Conservation (phyloP, 768 basidiomycete genomes). For the Grammothele lineata region DNA sequence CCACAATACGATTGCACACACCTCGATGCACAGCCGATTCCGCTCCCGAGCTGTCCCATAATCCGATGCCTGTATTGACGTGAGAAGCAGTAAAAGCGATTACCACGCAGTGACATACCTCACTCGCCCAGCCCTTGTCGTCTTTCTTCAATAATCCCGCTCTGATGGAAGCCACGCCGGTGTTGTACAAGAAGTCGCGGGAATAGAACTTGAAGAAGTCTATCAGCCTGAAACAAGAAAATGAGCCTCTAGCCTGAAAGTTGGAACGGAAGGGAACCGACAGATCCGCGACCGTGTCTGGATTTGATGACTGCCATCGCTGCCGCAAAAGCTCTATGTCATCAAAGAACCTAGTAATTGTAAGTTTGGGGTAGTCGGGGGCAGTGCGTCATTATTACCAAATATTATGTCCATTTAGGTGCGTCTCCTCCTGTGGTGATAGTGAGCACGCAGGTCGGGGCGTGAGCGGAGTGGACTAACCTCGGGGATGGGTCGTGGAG, state of each 20-base stretch:
- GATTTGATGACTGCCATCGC: slow-evolving; percentile 92
- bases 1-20: neutral
- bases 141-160: slow-evolving; percentile 88
- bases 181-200: slow-evolving; percentile 89
- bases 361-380: slow-evolving; percentile 5
- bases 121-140: slow-evolving; percentile 91
- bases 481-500: slow-evolving; percentile 79
- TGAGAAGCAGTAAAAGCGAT: too few species aligned
- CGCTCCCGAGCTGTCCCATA: slow-evolving; percentile 74
- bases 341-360: slow-evolving; percentile 79
- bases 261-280: slow-evolving; percentile 42
- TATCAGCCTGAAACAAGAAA: slow-evolving; percentile 58
- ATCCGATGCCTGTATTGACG: slow-evolving; percentile 31
- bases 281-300: slow-evolving; percentile 91
- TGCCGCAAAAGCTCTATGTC: slow-evolving; percentile 90
- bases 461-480: slow-evolving; percentile 34
- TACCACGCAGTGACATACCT: slow-evolving; percentile 50
- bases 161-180: slow-evolving; percentile 87
- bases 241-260: slow-evolving; percentile 4
- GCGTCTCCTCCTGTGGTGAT: slow-evolving; percentile 62
- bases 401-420: slow-evolving; percentile 76
- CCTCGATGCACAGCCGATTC: slow-evolving; percentile 72
- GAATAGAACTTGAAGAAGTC: slow-evolving; percentile 98
- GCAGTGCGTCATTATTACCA: slow-evolving; percentile 42
- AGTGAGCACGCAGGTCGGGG: neutral